These are phyloP conservation scores for Chalaropsis thielavioides DNA, from an alignment of 2,329 filamentous ascomycete species.

Conservation along the genomic window DNA sequence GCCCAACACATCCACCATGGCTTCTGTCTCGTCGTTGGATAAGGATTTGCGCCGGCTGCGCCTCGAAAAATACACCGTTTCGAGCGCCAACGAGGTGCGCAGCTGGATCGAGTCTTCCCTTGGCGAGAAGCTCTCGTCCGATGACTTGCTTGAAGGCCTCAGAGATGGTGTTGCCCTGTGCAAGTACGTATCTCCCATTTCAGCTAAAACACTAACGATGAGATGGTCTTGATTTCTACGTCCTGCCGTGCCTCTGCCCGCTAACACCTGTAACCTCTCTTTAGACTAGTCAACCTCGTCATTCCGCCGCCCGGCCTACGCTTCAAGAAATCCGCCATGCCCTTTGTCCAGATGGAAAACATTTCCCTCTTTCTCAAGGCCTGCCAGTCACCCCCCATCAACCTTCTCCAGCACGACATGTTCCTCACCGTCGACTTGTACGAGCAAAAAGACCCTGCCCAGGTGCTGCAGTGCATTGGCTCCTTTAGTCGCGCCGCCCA, in stretches of 20 bases:
- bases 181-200: conserved; percentile 45
- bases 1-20: conserved; percentile 58
- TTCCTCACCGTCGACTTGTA: conserved; percentile 96
- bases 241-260: background rate
- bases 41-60: conserved; percentile 91
- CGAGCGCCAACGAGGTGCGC: conserved; percentile 71
- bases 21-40: conserved; percentile 83
- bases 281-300: conserved; percentile 70
- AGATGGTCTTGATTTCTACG: background rate
- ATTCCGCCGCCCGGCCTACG: conserved; percentile 64
- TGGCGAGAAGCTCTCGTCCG: conserved; percentile 53
- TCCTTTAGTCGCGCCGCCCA: conserved; percentile 85
- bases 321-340: conserved; percentile 87
- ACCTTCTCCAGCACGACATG: conserved; percentile 81
- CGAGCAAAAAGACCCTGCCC: conserved; percentile 88
- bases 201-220: background rate
- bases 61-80: conserved; percentile 81
- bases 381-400: conserved; percentile 71
- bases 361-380: conserved; percentile 89
- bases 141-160: conserved; percentile 69
- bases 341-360: conserved; percentile 99
- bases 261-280: conserved; percentile 8
- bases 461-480: conserved; percentile 82
- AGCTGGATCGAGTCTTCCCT: conserved; percentile 75
- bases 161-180: conserved; percentile 88